Evolutionary conservation across 1,284 basidiomycete genomes (phyloP), one percentile per base, ranked within the genome.

Genomic region (Phaffia rhodozyma): DNA sequence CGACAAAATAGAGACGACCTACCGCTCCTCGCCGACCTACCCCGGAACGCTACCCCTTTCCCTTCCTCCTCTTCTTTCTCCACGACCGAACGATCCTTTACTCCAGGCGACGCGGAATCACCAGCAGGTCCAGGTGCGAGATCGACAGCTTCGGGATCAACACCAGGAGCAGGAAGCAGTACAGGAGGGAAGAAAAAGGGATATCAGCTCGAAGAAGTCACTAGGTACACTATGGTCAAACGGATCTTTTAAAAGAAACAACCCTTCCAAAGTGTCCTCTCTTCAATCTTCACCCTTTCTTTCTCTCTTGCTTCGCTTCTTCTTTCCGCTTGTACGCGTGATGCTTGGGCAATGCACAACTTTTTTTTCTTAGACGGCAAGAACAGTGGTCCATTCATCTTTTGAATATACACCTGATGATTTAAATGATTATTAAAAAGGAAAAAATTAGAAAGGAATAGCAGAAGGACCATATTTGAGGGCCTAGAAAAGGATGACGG

Each of bases 141-240:
- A 47, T 63, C 47, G 23, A 63, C 51, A 34, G 66, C 56, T 52
- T 23, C 62, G 23, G 25, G 56, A 23, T 60, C 48, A 51, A 62
- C 30, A 38, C 47, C 30, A 21, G 38, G 58, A 67, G 62, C 54
- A 76, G 71, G 25, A n/a, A 25, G 43, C 30, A 64, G 68, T 20
- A 66, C 63, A 38, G 70, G 38, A 43, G 38, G 38, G 13, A 84
- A 62, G 56, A 66, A 66, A 61, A 66, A 82, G 67, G 75, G 79
- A 65, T 80, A 87, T 66, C 82, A 83, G 63, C 74, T 94, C 65
- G 89, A 93, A 72, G 89, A 93, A 70, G 80, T 93, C 65, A 92
- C 89, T 49, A 76, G 91, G 65, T 94, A 87, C 78, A 92, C 90
- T 27, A 94, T 94, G 91, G 86, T 92, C 49, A 93, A 93, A 72